phyloP scores from a whole-genome alignment of 73 alveolate genomes.

The Strombidium stylifer region DNA sequence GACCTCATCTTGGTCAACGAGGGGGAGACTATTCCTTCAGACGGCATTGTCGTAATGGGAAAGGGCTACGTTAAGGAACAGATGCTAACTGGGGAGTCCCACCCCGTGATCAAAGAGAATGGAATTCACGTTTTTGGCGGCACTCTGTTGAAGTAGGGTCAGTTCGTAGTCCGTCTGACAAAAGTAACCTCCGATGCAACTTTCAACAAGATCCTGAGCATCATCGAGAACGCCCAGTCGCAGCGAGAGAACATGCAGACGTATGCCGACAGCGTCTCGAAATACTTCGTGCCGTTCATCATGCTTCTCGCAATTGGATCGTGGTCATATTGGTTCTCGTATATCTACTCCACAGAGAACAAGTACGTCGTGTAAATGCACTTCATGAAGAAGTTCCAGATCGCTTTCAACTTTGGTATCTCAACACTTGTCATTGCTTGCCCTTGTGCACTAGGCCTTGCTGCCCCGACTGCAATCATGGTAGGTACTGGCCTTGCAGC shows the following conservation, averaged over 20 bases:
- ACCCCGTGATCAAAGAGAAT: constrained; percentile 49
- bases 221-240: constrained; percentile 79
- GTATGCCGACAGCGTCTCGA: constrained; percentile 66
- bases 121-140: constrained; percentile 78
- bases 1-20: constrained; percentile 75
- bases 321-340: constrained; percentile 74
- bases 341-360: constrained; percentile 58
- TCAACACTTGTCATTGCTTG: constrained; percentile 84
- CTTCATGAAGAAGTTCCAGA: constrained; percentile 35
- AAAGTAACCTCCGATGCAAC: constrained; percentile 66
- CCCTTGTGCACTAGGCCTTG: constrained; percentile 99
- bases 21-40: constrained; percentile 85
- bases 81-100: constrained; percentile 85
- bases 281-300: constrained; percentile 74
- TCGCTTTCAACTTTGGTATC: constrained; percentile 63
- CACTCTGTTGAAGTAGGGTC: constrained; percentile 52
- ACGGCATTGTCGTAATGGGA: constrained; percentile 82
- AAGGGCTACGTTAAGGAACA: constrained; percentile 69
- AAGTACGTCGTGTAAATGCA: constrained; percentile 30
- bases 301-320: constrained; percentile 62
- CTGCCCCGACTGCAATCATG: constrained; percentile 98
- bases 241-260: constrained; percentile 71
- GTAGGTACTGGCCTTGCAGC: constrained; percentile 95
- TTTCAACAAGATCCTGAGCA: constrained; percentile 72
- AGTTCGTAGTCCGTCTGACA: constrained; percentile 58